Evolutionary conservation across 495 filamentous ascomycete species (phyloP).

Genomic region (Hypoxylon lienhwacheense): DNA sequence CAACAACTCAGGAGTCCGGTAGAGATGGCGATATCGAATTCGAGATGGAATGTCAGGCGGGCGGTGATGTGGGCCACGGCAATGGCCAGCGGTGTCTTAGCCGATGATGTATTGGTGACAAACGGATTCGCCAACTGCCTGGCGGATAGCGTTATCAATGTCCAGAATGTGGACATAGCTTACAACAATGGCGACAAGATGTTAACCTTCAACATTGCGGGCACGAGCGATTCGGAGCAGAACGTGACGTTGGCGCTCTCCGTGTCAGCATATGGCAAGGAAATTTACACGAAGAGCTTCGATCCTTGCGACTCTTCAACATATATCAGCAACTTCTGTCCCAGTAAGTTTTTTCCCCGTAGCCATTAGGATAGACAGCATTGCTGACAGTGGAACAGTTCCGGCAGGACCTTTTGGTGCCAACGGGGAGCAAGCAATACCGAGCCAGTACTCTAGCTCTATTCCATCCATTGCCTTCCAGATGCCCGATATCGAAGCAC

Average conservation of each 20-base stretch:
- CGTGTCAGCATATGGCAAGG: slow-evolving; percentile 82
- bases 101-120: slow-evolving; percentile 75
- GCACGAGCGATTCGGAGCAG: slow-evolving; percentile 69
- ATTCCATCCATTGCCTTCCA: slow-evolving; percentile 91
- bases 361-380: neutral
- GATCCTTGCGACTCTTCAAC: slow-evolving; percentile 73
- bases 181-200: slow-evolving; percentile 73
- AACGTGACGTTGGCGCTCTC: slow-evolving; percentile 79
- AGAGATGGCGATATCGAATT: slow-evolving; percentile 33
- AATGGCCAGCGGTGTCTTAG: slow-evolving; percentile 47
- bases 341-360: slow-evolving; percentile 58
- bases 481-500: slow-evolving; percentile 86
- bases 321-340: slow-evolving; percentile 75
- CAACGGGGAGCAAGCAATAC: slow-evolving; percentile 67
- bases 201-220: slow-evolving; percentile 81
- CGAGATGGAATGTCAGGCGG: slow-evolving; percentile 37
- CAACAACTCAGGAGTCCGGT: slow-evolving; percentile 12
- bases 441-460: slow-evolving; percentile 65
- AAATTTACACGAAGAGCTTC: slow-evolving; percentile 79
- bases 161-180: slow-evolving; percentile 73
- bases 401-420: slow-evolving; percentile 75
- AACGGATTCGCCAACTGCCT: slow-evolving; percentile 77
- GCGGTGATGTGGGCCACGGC: slow-evolving; percentile 43
- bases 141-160: slow-evolving; percentile 63
- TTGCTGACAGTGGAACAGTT: slow-evolving; percentile 56